These are phyloP conservation scores for Erythrophleum fordii DNA, from an alignment of 306 rosid genomes.

Conservation along the genomic window DNA sequence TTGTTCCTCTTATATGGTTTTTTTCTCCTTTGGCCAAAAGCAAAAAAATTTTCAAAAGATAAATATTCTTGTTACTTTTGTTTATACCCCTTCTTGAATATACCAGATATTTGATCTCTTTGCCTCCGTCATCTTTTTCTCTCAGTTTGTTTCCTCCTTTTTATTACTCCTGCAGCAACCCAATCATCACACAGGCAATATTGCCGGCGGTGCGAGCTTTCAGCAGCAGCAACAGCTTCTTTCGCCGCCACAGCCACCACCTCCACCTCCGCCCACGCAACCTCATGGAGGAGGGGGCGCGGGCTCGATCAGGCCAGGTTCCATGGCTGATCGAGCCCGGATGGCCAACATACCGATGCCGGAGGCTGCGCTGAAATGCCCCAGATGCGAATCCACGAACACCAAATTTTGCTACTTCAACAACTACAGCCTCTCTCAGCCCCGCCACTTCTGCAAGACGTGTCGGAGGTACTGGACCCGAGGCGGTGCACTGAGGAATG, in stretches of 20 bases:
- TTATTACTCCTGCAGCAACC: constrained; percentile 43
- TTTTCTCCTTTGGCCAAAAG: constrained; percentile 36
- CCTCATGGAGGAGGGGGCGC: constrained; percentile 47
- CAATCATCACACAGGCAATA: constrained; percentile 45
- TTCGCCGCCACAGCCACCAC: constrained; percentile 42
- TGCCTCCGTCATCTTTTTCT: constrained; percentile 27
- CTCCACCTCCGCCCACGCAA: constrained; percentile 32
- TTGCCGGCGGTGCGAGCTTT: constrained; percentile 22
- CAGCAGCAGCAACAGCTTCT: constrained; percentile 42
- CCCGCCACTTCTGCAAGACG: constrained; percentile 84
- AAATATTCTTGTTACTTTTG: constrained; percentile 65
- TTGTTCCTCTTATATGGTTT: background rate
- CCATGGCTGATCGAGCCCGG: constrained; percentile 85
- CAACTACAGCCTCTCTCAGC: constrained; percentile 87
- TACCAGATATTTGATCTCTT: constrained; percentile 65
- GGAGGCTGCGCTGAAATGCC: constrained; percentile 70
- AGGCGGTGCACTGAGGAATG: constrained; percentile 84
- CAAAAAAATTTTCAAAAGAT: constrained; percentile 46
- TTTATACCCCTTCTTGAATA: constrained; percentile 67
- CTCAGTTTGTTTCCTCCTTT: background rate
- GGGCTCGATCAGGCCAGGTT: constrained; percentile 71
- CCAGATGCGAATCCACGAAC: constrained; percentile 81
- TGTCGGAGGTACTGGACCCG: constrained; percentile 95
- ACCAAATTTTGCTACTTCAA: constrained; percentile 91
- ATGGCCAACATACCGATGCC: constrained; percentile 86